These are phyloP conservation scores for Trypanosoma theileri DNA, from an alignment of 208 protist species.

Conservation along the genomic window DNA sequence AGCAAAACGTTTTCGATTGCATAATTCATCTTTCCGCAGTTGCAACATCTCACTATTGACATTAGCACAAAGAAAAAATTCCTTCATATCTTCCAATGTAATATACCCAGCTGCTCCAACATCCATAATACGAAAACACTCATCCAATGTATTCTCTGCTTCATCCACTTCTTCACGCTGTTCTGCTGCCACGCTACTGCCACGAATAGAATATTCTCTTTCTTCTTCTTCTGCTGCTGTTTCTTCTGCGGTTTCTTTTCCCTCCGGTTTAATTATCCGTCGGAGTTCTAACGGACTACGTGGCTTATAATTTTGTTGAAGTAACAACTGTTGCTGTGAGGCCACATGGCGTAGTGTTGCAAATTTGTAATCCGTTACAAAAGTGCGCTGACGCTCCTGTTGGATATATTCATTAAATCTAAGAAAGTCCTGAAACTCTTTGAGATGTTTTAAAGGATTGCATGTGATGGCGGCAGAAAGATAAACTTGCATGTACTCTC, in stretches of 20 bases:
- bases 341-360: not conserved
- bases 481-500: conserved; percentile 51
- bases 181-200: not conserved
- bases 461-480: conserved; percentile 34
- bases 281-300: not conserved
- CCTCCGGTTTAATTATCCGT: conserved; percentile 8
- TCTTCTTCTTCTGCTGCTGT: not conserved
- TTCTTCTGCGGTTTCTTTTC: not conserved
- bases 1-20: conserved; percentile 11
- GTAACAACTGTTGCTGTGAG: not conserved
- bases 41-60: not conserved
- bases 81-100: conserved; percentile 30
- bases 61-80: conserved; percentile 33
- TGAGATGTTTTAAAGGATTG: conserved; percentile 32
- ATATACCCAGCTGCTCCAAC: conserved; percentile 34
- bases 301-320: no score
- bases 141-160: conserved; percentile 30
- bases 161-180: not conserved
- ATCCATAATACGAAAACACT: conserved; percentile 61
- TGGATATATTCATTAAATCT: conserved; percentile 40
- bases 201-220: not conserved
- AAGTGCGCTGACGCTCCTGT: conserved; percentile 19
- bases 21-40: conserved; percentile 9
- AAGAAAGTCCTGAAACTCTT: conserved; percentile 57
- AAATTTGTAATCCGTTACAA: not conserved